A percentile compares a stretch with the other conserved stretches of the same genome.
phyloP scores from a whole-genome alignment of 2,329 filamentous ascomycete species.

The Aspergillus melleus region DNA sequence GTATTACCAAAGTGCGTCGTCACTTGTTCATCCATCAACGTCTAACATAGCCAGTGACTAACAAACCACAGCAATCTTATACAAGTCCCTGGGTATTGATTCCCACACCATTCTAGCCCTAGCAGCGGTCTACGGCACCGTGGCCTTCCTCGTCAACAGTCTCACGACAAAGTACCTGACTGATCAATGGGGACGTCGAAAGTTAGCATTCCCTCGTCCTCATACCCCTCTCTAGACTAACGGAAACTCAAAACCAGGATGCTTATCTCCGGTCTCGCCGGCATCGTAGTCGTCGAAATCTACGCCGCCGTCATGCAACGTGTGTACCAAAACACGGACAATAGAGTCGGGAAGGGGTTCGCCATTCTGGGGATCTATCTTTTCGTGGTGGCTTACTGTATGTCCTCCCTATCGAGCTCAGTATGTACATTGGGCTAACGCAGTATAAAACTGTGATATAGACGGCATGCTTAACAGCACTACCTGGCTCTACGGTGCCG shows the following conservation, averaged over 20 bases:
- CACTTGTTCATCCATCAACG: slow-evolving; percentile 27
- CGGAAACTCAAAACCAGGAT: slow-evolving; percentile 41
- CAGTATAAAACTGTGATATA: slow-evolving; percentile 14
- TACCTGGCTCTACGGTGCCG: slow-evolving; percentile 58
- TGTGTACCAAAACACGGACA: slow-evolving; percentile 56
- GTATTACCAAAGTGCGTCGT: slow-evolving; percentile 34
- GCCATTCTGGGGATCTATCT: slow-evolving; percentile 61
- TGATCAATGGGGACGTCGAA: slow-evolving; percentile 61
- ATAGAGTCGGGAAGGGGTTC: slow-evolving; percentile 59
- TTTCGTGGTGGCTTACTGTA: slow-evolving; percentile 58
- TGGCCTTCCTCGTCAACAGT: slow-evolving; percentile 53
- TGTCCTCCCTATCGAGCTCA: not conserved
- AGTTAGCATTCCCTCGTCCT: slow-evolving; percentile 32
- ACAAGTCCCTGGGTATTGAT: slow-evolving; percentile 55
- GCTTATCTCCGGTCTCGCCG: slow-evolving; percentile 54
- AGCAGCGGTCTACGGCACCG: slow-evolving; percentile 56
- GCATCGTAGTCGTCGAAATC: slow-evolving; percentile 58
- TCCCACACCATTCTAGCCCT: slow-evolving; percentile 54
- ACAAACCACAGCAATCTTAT: slow-evolving; percentile 49
- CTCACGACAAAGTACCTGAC: slow-evolving; percentile 55
- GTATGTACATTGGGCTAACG: not conserved
- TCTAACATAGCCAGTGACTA: slow-evolving; percentile 13
- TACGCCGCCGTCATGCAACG: slow-evolving; percentile 61
- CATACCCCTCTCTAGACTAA: not conserved
- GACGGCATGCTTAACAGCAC: slow-evolving; percentile 56